These are phyloP conservation scores for Neophaeococcomyces aloes DNA, from an alignment of 2,329 filamentous ascomycete species.

Conservation along the genomic window DNA sequence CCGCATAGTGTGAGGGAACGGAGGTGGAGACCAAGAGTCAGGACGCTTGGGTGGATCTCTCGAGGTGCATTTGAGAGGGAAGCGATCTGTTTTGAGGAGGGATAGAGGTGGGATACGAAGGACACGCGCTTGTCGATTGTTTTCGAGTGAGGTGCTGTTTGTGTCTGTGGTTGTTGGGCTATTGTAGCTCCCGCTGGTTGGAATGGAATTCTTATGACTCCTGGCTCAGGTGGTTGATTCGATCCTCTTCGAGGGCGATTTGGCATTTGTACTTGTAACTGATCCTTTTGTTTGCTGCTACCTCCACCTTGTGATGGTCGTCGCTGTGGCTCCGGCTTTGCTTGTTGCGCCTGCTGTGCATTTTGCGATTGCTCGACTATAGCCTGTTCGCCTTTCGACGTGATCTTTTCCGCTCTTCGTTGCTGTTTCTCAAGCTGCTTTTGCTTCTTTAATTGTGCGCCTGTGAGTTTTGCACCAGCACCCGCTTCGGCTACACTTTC, in stretches of 20 bases:
- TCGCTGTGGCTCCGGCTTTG: constrained; percentile 23
- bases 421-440: constrained; percentile 88
- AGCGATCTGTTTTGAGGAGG: constrained; percentile 52
- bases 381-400: constrained; percentile 36
- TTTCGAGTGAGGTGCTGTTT: constrained; percentile 23
- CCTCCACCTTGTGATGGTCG: constrained; percentile 14
- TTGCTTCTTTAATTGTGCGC: constrained; percentile 74
- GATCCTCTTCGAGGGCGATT: constrained; percentile 28
- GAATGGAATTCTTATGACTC: constrained; percentile 19
- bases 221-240: constrained; percentile 21
- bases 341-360: constrained; percentile 21
- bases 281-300: constrained; percentile 22
- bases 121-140: constrained; percentile 51
- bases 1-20: constrained; percentile 79
- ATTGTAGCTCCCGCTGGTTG: constrained; percentile 24
- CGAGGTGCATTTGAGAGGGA: constrained; percentile 52
- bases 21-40: constrained; percentile 82
- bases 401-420: constrained; percentile 58
- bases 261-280: constrained; percentile 5
- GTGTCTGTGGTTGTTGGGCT: constrained; percentile 25
- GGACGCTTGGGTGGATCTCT: constrained; percentile 73
- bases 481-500: constrained; percentile 21
- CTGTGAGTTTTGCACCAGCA: constrained; percentile 29
- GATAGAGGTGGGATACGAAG: constrained; percentile 75
- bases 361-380: constrained; percentile 15